These are phyloP conservation scores for Ustilago trichophora DNA, from an alignment of 1,284 basidiomycete species.

Conservation along the genomic window DNA sequence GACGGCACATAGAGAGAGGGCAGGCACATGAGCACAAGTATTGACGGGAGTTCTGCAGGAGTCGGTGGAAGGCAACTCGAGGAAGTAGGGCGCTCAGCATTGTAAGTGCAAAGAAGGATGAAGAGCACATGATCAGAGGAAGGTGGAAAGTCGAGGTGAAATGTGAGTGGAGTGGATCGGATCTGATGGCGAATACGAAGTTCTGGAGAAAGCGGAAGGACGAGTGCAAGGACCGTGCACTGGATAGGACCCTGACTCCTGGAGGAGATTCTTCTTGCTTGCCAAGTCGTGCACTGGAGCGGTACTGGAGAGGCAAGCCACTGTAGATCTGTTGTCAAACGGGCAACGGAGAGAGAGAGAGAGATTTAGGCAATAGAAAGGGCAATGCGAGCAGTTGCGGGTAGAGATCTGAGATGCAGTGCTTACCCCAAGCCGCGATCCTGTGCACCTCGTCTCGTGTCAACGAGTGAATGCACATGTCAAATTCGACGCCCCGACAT, in stretches of 20 bases:
- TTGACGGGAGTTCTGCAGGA: too few relatives aligned
- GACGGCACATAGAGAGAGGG: constrained; percentile 1
- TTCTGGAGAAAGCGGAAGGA: constrained; percentile 5
- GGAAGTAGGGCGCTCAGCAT: too few relatives aligned
- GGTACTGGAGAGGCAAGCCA: constrained; percentile 7
- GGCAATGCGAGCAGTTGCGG: neutral
- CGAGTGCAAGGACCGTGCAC: constrained; percentile 22
- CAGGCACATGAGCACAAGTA: neutral
- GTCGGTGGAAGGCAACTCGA: too few relatives aligned
- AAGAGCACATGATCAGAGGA: too few relatives aligned
- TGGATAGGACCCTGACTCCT: constrained; percentile 26
- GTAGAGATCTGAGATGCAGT: constrained; percentile 19
- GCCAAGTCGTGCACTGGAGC: neutral
- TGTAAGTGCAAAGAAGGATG: too few relatives aligned
- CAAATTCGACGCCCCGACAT: too few relatives aligned
- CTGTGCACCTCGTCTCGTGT: too few relatives aligned
- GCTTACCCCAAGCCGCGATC: constrained; percentile 37
- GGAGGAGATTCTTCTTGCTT: neutral
- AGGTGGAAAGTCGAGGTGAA: constrained; percentile 5
- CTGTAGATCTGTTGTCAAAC: constrained; percentile 16
- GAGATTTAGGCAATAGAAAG: neutral
- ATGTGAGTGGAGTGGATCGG: constrained; percentile 15
- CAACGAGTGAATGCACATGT: too few relatives aligned
- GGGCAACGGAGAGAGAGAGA: neutral
- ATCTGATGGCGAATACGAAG: constrained; percentile 37